Base-by-base conservation (phyloP, 495 filamentous ascomycete genomes). In the Lepidopterella palustris region DNA sequence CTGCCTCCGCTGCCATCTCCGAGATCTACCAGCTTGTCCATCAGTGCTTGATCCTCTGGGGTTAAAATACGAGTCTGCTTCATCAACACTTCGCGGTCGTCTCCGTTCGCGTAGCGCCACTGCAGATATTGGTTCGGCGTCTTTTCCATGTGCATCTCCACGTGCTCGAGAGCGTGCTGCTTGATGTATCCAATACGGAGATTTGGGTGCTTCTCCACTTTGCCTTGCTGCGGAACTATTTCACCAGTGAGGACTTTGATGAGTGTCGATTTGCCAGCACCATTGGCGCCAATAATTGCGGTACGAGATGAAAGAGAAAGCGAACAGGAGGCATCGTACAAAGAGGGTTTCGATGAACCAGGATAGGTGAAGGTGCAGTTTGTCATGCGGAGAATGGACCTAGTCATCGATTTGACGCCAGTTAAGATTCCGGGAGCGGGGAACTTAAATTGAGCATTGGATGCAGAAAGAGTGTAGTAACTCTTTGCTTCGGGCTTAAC, bases 141-240 rank as follows among this genome's bases (percentile, higher is more conserved):
- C 82, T 97, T 97, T 72, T 99, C 93, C 64, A 99, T 81, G 70
- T 99, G 93, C 92, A 96, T 95, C 76, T 97, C 92, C 10, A 99
- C 92, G 82, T 97, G 93, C 79, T 99, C 93, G 10, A 99, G 82
- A 20, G 95, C 95, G 71, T 97, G 95, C 76, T 99, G 95, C 78
- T 97, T 96, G 80, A 97, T 96, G 79, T 97, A 97, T 48, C 95
- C 95, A 68, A 99, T 96, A 79, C 95, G 95, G 52, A 99, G 74
- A 70, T 97, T 97, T 67, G 95, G 95, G 70, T 99, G 95, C 78
- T 97, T 97, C 79, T 97, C 91, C 6, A 99, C 92, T 73, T 84
- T 89, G 48, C 95, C 95, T 24, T 71, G 70, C 63, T 91, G 88
- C 0, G 95, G 93, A 61, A 97, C 86, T 21, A 84, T 83, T 73